Conservation (phyloP, 2,329 filamentous ascomycete genomes). For the Neoscytalidium dimidiatum region DNA sequence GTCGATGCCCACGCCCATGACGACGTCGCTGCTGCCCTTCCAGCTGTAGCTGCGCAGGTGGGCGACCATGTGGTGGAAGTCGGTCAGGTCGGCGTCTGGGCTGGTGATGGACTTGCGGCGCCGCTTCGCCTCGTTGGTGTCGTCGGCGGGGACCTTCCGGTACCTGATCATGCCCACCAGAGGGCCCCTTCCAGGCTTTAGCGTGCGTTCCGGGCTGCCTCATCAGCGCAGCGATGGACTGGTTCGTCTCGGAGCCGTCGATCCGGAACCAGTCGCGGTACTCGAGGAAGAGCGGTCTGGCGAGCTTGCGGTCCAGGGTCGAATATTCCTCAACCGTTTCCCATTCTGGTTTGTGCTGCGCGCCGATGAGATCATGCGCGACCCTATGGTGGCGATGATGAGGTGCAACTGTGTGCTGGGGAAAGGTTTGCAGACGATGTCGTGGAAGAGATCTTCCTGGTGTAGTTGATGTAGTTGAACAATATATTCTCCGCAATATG, state of each 20-base stretch:
- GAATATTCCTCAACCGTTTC: not conserved
- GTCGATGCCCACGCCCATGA: not conserved
- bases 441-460: not conserved
- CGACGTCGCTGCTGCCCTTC: not conserved
- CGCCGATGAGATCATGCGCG: no score
- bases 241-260: slow-evolving; percentile 21
- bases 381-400: no score
- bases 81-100: not conserved
- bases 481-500: no score
- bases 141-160: no score
- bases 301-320: not conserved
- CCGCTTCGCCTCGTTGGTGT: not conserved
- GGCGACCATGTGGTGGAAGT: not conserved
- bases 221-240: slow-evolving; percentile 7
- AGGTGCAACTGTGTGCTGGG: no score
- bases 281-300: not conserved
- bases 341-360: not conserved
- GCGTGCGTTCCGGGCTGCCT: not conserved
- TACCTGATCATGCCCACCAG: not conserved
- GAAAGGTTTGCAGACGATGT: no score
- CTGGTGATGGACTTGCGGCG: not conserved
- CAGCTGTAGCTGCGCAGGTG: not conserved
- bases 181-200: not conserved
- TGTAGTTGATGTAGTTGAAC: no score
- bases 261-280: slow-evolving; percentile 13